Base-by-base conservation (phyloP, 495 filamentous ascomycete species). In the Trichocladium uniseriatum region DNA sequence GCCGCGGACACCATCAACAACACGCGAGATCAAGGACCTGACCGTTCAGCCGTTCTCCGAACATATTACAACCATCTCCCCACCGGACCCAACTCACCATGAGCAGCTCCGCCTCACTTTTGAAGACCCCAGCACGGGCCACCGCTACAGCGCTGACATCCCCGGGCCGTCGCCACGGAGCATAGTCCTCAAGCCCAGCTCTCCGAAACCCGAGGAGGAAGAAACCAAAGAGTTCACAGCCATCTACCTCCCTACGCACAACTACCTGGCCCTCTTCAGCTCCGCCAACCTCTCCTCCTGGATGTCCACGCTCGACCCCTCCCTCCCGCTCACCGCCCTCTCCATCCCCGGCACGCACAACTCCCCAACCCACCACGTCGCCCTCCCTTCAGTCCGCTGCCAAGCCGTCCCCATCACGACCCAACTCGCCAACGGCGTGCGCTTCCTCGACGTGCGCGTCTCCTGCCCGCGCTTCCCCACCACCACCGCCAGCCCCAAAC, bases 341-440 rank as follows among this genome's bases (percentile, higher is more conserved):
- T 88, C 83, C 37, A 94, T 98, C 51, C 94, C 92, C 2, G 92
- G 92, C 47, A 97, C 92, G 0, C 92, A 98, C 75, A 98, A 98
- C 68, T 86, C 83, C 6, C 86, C 91, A 1, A 92, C 91, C 2
- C 82, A 78, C 67, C 74, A 92, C 66, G 65, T 76, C 21, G 91
- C 92, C 16, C 79, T 95, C 0, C 92, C 92, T 6, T 92, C 87
- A 0, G 92, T 98, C 11, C 85, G 92, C 46, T 98, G 92, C 68
- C 92, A 98, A 67, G 82, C 87, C 21, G 87, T 89, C 20, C 69
- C 77, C 38, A 76, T 89, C 5, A 73, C 71, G 37, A 79, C 79
- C 39, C 92, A 98, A 62, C 78, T 98, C 42, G 69, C 83, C 41
- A 94, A 95, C 67, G 92, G 92, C 31, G 82, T 97, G 19, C 87